Percentiles rank a stretch among this genome's conserved stretches.
phyloP scores from a whole-genome alignment of 495 filamentous ascomycete species.

The Filosporella fistucella region DNA sequence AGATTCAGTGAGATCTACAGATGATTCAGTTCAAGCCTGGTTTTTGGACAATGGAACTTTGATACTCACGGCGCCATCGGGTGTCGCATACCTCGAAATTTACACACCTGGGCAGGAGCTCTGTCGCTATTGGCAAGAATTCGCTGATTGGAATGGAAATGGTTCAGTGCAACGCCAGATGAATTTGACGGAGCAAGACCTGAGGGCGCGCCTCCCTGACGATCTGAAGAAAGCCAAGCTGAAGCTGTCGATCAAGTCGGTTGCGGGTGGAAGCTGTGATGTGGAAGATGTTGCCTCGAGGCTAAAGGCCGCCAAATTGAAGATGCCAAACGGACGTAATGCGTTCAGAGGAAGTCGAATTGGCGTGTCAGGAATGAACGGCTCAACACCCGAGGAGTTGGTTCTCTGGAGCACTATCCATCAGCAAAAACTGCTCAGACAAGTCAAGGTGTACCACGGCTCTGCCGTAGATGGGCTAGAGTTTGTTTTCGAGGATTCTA shows the following conservation, averaged over 20 bases:
- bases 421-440: conserved; percentile 68
- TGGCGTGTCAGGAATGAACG: conserved; percentile 69
- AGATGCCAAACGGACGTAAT: conserved; percentile 67
- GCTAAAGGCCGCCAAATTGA: conserved; percentile 68
- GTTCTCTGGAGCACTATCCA: conserved; percentile 66
- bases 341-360: conserved; percentile 75
- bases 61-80: conserved; percentile 73
- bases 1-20: conserved; percentile 59
- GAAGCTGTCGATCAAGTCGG: conserved; percentile 68
- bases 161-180: conserved; percentile 65
- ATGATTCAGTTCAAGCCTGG: conserved; percentile 85
- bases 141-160: conserved; percentile 50
- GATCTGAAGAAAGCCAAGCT: conserved; percentile 66
- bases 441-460: conserved; percentile 75
- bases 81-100: conserved; percentile 78
- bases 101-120: conserved; percentile 69
- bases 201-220: conserved; percentile 65
- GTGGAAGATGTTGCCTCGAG: conserved; percentile 69
- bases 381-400: conserved; percentile 66
- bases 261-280: conserved; percentile 63
- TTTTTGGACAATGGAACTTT: conserved; percentile 77
- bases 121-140: conserved; percentile 78
- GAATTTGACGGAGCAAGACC: conserved; percentile 66
- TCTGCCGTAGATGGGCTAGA: conserved; percentile 80
- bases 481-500: conserved; percentile 87